These are phyloP conservation scores for Fusarium ramigenum DNA, from an alignment of 2,329 filamentous ascomycete species.

Conservation along the genomic window DNA sequence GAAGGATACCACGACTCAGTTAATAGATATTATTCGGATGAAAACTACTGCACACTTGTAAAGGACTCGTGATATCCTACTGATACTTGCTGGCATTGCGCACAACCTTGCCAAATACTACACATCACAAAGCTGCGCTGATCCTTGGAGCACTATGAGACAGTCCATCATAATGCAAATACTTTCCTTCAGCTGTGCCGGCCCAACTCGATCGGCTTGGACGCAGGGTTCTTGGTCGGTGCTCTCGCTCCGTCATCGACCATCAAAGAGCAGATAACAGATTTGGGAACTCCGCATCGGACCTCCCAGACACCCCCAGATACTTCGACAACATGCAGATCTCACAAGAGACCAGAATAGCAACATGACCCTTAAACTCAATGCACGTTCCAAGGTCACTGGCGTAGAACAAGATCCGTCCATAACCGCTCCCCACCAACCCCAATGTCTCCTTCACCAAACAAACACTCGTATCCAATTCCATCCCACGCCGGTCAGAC, in stretches of 20 bases:
- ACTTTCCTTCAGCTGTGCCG: too few relatives aligned
- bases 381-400: not conserved
- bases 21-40: rapidly evolving
- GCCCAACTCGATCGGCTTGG: rapidly evolving
- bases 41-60: too few relatives aligned
- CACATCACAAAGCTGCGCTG: too few relatives aligned
- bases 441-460: not conserved
- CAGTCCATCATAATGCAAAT: too few relatives aligned
- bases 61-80: rapidly evolving
- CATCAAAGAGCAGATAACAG: not conserved
- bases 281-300: not conserved
- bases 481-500: not conserved
- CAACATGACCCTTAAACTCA: not conserved
- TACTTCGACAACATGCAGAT: not conserved
- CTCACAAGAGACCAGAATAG: not conserved
- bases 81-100: rapidly evolving
- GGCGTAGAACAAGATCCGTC: not conserved
- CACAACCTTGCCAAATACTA: too few relatives aligned
- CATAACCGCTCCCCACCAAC: not conserved
- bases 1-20: rapidly evolving
- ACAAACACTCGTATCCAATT: not conserved
- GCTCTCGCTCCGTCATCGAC: not conserved
- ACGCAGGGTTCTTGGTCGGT: not conserved
- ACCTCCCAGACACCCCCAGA: not conserved
- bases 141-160: too few relatives aligned